phyloP scores from a whole-genome alignment of 352 stramenopile species.

The Phytophthora litchii region DNA sequence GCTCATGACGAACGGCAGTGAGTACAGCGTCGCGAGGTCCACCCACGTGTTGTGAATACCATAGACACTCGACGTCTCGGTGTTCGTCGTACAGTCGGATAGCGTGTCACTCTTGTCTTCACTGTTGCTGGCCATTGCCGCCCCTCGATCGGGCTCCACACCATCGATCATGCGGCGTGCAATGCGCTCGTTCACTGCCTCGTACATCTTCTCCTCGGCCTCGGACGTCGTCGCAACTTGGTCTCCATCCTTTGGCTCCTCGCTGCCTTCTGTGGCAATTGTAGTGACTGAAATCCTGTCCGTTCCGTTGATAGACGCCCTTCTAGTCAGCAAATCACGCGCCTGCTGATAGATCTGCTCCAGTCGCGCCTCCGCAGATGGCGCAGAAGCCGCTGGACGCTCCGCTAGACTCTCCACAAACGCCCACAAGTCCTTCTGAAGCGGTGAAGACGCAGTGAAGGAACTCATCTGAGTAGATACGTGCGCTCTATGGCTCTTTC shows the following conservation, averaged over 20 bases:
- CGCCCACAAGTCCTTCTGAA: conserved; percentile 52
- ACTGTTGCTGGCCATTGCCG: conserved; percentile 17
- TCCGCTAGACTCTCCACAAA: conserved; percentile 49
- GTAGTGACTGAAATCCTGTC: conserved; percentile 9
- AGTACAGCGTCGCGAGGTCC: conserved; percentile 77
- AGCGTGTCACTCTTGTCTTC: conserved; percentile 84
- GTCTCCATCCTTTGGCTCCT: conserved; percentile 2
- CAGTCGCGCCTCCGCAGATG: conserved; percentile 22
- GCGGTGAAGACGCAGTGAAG: conserved; percentile 1
- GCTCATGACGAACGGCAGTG: conserved; percentile 73
- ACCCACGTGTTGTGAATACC: conserved; percentile 83
- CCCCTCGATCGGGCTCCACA: conserved; percentile 20
- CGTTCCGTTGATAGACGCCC: conserved; percentile 15
- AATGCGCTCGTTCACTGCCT: conserved; percentile 70
- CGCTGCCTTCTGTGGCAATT: background rate
- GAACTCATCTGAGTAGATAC: conserved; percentile 34
- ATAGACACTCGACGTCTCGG: conserved; percentile 75
- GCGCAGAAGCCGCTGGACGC: background rate
- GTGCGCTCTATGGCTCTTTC: background rate
- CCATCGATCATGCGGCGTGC: conserved; percentile 59
- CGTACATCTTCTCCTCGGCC: conserved; percentile 44
- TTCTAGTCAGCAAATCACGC: conserved; percentile 39
- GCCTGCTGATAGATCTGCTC: conserved; percentile 43
- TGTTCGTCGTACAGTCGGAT: conserved; percentile 75
- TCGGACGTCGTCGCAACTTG: conserved; percentile 9